Base-by-base conservation (phyloP, 73 alveolate genomes). In the Breviolum minutum region DNA sequence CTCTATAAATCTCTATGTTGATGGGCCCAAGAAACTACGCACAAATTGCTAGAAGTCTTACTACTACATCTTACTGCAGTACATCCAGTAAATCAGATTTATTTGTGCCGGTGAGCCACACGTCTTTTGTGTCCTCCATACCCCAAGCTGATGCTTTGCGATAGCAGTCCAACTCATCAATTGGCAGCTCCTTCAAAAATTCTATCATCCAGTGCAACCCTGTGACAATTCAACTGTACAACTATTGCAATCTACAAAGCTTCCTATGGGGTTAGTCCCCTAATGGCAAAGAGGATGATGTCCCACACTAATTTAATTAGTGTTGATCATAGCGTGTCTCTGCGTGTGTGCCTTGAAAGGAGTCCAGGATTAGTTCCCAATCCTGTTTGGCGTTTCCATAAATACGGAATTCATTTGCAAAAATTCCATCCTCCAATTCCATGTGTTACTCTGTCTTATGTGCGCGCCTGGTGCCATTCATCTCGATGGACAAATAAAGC, bases 121-220 rank as follows among this genome's bases (percentile, higher is more conserved):
- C 5, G 62, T 80, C 68, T 48, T 16, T 6, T 48, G 29, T 0
- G 27, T 60, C 98, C 98, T 92, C 30, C 98, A 92, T 26, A 66
- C 98, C 98, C 98, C 98, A 92, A 11, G 29, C 98, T 3, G 98
- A 92, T 10, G 98, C 89, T 20, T 27, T 27, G 81, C 98, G 98
- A 27, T 92, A 92, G 90, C 98, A 92, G 81, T 92, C 91, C 81
- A 92, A 61, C 69, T 92, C 98, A 81, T 76, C 84, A 27, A 92
- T 92, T 32, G 98, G 98, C 64, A 92, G 98, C 91, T 14, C 98
- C 98, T 92, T 63, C 64, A n/a, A 48, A 7, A 54, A 10, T 32
- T 81, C 66, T 0, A 32, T 9, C 11, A 19, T 81, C 90, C 29
- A 10, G 68, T 54, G 66, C 54, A 40, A 40, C 54, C 54, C 54